Evolutionary conservation across 768 basidiomycete genomes (phyloP), one percentile per base, ranked within the genome.

Genomic region (Crepidotus variabilis): DNA sequence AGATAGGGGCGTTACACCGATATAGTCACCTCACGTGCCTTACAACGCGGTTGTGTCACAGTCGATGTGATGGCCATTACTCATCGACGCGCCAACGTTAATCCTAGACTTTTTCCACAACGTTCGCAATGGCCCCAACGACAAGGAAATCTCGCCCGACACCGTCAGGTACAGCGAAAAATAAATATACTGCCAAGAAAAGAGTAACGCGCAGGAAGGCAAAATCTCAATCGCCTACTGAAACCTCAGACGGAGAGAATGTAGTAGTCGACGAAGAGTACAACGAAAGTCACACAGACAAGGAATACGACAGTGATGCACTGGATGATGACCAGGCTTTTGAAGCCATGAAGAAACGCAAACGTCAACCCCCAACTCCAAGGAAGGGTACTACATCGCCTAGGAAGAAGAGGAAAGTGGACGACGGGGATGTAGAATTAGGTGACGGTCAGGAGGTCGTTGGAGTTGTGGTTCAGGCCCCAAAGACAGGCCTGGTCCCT

Each of bases 401-500:
- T 50, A 69, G 67, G 59, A 71, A 71, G 62, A 63, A 67, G 39
- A 71, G 67, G 55, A 71, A 60, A 53, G 63, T 63, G 51, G 63
- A 75, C 11, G 75, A 75, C 14, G 75, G 74, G 1, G 73, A 78
- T 2, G 57, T 72, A 20, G 79, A 80, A 2, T 67, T 87, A 55
- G 75, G 78, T 51, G 85, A 88, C 5, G 87, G 87, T 0, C 83
- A 87, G 62, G 79, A 86, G 66, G 67, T 92, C 8, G 86, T 90
- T 0, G 93, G 93, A 0, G 75, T 72, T 10, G 86, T 95, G 10
- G 83, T 94, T 11, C 76, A 90, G 57, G 93, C 92, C 11, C 92
- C 92, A 0, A 92, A 78, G 61, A 85, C 84, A 0, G 94, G 94
- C n/a, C 80, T 80, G 72, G 94, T 92, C 0, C 88, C 92, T 0